Evolutionary conservation across 2,329 filamentous ascomycete species (phyloP).

Genomic region (Alternaria metachromatica): DNA sequence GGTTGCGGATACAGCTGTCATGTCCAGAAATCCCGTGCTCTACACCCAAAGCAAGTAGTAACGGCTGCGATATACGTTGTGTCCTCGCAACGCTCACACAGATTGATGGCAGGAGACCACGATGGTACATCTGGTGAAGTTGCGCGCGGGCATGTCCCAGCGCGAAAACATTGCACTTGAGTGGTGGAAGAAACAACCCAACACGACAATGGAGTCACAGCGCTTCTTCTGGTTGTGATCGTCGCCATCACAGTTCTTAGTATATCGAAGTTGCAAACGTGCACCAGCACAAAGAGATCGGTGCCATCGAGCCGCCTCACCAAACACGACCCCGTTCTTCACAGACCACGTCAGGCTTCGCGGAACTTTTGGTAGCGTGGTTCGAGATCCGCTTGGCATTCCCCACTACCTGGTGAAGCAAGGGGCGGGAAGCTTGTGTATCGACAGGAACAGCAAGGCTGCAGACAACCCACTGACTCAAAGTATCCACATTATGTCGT

Average conservation of each 20-base stretch:
- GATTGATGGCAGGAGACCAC: neutral
- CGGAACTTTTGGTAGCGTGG: neutral
- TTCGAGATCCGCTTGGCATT: conserved; percentile 1
- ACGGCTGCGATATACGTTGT: neutral
- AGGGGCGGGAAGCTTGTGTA: conserved; percentile 1
- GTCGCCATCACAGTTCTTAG: neutral
- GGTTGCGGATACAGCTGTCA: neutral
- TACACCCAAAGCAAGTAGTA: neutral
- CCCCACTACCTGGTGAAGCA: neutral
- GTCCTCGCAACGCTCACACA: neutral
- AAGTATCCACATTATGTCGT: neutral
- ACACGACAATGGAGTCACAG: neutral
- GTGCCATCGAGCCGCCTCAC: neutral
- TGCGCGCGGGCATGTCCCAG: neutral
- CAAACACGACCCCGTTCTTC: neutral
- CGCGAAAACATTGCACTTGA: neutral
- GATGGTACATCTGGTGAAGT: neutral
- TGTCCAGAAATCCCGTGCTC: too few relatives aligned
- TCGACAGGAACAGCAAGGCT: neutral
- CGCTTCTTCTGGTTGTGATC: neutral
- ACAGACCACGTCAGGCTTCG: neutral
- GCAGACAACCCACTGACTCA: neutral
- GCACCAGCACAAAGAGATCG: neutral
- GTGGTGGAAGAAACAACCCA: conserved; percentile 1
- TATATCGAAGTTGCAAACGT: neutral